Percentiles rank a stretch among this genome's conserved stretches.
phyloP scores from a whole-genome alignment of 495 filamentous ascomycete species.

The Daldinia vernicosa region DNA sequence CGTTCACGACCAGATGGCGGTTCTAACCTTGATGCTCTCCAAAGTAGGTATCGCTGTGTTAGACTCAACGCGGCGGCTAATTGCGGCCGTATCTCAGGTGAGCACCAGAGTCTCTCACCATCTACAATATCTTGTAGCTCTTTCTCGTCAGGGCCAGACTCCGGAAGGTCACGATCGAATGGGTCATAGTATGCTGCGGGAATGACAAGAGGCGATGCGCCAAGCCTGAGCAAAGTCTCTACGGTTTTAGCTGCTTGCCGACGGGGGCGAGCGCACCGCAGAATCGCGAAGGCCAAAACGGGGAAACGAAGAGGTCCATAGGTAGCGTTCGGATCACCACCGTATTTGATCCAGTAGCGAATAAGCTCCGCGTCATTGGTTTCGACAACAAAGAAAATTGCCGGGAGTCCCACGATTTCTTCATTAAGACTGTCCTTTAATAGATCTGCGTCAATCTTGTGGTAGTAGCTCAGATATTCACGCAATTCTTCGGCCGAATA shows the following conservation, averaged over 20 bases:
- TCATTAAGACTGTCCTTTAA: constrained; percentile 45
- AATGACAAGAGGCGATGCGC: constrained; percentile 43
- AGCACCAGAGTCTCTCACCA: constrained; percentile 21
- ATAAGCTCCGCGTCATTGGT: constrained; percentile 52
- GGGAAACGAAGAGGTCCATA: constrained; percentile 46
- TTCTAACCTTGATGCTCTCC: constrained; percentile 20
- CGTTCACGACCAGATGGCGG: constrained; percentile 23
- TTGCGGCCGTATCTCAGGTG: constrained; percentile 7
- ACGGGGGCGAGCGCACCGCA: constrained; percentile 37
- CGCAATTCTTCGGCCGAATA: constrained; percentile 24
- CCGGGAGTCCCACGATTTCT: constrained; percentile 48
- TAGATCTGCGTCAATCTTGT: constrained; percentile 5
- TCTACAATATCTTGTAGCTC: constrained; percentile 16
- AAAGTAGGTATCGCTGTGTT: constrained; percentile 35
- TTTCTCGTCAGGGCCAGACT: constrained; percentile 8
- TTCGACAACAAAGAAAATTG: constrained; percentile 57
- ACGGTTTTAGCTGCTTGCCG: constrained; percentile 48
- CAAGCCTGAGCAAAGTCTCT: constrained; percentile 52
- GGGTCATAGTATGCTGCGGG: constrained; percentile 29
- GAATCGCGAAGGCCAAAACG: constrained; percentile 57
- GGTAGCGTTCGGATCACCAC: constrained; percentile 48
- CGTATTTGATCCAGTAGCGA: constrained; percentile 48
- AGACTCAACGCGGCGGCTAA: constrained; percentile 22
- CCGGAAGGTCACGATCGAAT: constrained; percentile 23
- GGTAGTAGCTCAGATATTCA: constrained; percentile 43